Evolutionary conservation across 2,329 filamentous ascomycete species (phyloP).

Genomic region (Verticillium albo-atrum): DNA sequence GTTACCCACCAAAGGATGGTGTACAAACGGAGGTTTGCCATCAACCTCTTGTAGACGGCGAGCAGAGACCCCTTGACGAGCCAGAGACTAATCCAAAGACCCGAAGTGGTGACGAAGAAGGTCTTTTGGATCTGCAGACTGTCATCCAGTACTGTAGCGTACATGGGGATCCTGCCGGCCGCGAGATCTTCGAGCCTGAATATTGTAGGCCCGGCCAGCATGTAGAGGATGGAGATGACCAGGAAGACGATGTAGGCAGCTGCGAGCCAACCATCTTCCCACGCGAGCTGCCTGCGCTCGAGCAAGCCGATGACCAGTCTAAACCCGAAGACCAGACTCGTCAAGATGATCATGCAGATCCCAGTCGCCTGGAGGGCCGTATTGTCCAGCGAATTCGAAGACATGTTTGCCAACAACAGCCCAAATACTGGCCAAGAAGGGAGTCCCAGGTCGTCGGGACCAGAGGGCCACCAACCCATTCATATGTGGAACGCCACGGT

Average conservation of each 20-base stretch:
- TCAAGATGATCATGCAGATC: conserved; percentile 6
- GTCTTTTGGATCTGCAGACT: conserved; percentile 6
- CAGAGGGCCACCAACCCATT: neutral
- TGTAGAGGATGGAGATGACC: conserved; percentile 7
- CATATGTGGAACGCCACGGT: neutral
- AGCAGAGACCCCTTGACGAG: conserved; percentile 9
- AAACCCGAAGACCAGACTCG: conserved; percentile 3
- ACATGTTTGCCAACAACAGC: neutral
- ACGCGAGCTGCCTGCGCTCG: conserved; percentile 6
- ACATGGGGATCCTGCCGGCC: conserved; percentile 3
- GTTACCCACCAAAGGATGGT: conserved; percentile 10
- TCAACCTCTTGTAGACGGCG: conserved; percentile 8
- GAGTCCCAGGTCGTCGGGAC: neutral
- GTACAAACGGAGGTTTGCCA: conserved; percentile 4
- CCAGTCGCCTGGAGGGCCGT: conserved; percentile 7
- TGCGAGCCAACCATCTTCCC: conserved; percentile 10
- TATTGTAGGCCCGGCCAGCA: conserved; percentile 5
- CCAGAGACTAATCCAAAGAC: conserved; percentile 12
- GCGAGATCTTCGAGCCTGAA: conserved; percentile 8
- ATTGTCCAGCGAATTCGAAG: neutral
- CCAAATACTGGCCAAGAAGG: neutral
- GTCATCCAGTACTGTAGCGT: conserved; percentile 2
- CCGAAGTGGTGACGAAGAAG: conserved; percentile 9
- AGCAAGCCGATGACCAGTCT: conserved; percentile 4
- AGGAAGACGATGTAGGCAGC: conserved; percentile 9